Base-by-base conservation (phyloP, 2,329 filamentous ascomycete species). In the Fragosphaeria purpurea region DNA sequence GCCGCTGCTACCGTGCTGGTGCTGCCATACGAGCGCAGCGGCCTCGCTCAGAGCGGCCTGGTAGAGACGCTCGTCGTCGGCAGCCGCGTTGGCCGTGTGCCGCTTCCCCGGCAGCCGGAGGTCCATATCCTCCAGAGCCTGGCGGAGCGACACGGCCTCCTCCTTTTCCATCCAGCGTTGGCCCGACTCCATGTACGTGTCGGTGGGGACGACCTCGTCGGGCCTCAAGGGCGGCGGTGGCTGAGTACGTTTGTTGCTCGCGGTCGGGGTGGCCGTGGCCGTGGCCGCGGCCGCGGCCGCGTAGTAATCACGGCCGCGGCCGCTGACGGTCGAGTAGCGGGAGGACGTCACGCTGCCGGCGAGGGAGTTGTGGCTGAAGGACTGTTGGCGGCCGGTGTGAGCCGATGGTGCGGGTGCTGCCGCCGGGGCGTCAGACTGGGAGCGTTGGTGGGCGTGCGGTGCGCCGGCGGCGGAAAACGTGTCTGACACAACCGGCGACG, bases 141-240 rank as follows among this genome's bases (percentile, higher is more conserved):
- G 75, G 13, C 83, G 77, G 53, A 90, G 66, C 22, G 84, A 84
- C 38, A 76, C 75, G 4, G 80, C 83, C 65, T 90, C 86, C 61
- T 88, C 84, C 63, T 85, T 86, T 64, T 90, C 86, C 78, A 87
- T 86, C 83, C 85, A 88, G 58, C 85, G 72, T 61, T 82, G 79
- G 13, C 83, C 84, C 51, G 81, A 77, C 64, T 89, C 86, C 50
- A 86, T 82, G 63, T 89, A 89, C 7, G 77, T 80, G 42, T 80
- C 72, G 53, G 75, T 85, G 6, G 81, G 78, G 12, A 84, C 80
- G 46, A 84, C 74, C 47, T 81, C 74, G 3, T 75, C 77, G 1
- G 80, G 76, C 55, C 72, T 80, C 51, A 80, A 60, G 11, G 76
- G 73, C 12, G 46, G 53, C 0, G 42, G 39, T 10, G 34, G 13